Conservation (phyloP, 31 red algal genomes). For the Odonthalia washingtoniensis region DNA sequence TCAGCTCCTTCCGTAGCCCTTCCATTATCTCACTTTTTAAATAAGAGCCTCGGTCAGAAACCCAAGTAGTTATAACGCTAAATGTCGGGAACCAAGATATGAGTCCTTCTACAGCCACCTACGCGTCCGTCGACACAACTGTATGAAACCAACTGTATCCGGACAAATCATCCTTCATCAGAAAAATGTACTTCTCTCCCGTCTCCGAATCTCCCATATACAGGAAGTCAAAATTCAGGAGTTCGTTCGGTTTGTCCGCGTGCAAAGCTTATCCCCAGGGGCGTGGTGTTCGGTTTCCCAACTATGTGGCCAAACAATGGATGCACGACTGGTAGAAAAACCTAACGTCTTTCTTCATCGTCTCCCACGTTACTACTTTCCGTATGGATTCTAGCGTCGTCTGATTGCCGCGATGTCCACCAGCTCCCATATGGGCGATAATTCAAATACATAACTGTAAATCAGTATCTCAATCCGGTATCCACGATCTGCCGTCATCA, state of each 20-base stretch:
- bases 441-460: not conserved
- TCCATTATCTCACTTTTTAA: too few species aligned
- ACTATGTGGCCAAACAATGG: not conserved
- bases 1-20: too few species aligned
- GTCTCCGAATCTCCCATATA: not conserved
- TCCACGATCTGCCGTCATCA: not conserved
- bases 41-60: not conserved
- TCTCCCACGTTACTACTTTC: not conserved
- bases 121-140: not conserved
- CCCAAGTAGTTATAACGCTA: not conserved
- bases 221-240: not conserved
- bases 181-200: not conserved
- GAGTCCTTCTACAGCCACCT: not conserved
- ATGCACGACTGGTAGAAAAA: not conserved
- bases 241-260: not conserved
- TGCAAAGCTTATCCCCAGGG: not conserved
- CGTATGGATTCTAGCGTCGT: not conserved
- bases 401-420: not conserved
- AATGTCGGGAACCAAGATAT: not conserved
- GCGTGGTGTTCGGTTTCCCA: not conserved
- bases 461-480: not conserved
- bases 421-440: not conserved
- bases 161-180: not conserved
- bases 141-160: not conserved
- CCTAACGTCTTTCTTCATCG: not conserved